phyloP scores from a whole-genome alignment of 2,329 filamentous ascomycete species.

The Tothia fuscella region DNA sequence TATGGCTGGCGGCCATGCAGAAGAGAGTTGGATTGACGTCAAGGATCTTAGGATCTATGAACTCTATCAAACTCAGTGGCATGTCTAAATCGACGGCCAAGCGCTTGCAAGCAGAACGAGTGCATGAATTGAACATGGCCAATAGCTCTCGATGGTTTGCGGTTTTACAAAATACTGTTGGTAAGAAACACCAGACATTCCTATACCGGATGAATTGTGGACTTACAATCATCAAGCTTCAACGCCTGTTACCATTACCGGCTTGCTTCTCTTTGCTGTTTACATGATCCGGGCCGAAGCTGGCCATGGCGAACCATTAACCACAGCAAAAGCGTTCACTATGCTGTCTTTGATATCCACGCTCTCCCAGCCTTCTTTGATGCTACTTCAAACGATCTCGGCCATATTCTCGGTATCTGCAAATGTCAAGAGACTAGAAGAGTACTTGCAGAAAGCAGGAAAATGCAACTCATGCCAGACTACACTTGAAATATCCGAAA shows the following conservation, averaged over 20 bases:
- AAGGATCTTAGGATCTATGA: background rate
- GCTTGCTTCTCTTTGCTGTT: constrained; percentile 1
- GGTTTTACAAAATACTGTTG: background rate
- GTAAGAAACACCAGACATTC: background rate
- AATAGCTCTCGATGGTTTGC: background rate
- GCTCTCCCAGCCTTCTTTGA: background rate
- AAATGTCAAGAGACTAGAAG: background rate
- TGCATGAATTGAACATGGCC: background rate
- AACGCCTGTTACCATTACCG: background rate
- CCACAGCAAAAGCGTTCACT: constrained; percentile 3
- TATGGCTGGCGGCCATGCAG: constrained; percentile 2
- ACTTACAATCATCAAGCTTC: background rate
- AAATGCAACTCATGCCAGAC: too few relatives aligned
- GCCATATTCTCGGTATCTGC: background rate
- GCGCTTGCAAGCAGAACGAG: background rate
- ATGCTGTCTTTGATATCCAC: background rate
- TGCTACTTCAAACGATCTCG: background rate
- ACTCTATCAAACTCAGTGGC: background rate
- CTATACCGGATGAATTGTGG: background rate
- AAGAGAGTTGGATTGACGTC: background rate
- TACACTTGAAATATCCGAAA: background rate
- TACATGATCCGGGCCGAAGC: background rate
- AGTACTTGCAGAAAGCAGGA: constrained; percentile 1
- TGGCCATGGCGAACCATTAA: background rate
- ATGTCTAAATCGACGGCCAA: background rate